Evolutionary conservation across 768 basidiomycete species (phyloP), one percentile per base, ranked within the genome.

Genomic region (Lenzites betulinus): DNA sequence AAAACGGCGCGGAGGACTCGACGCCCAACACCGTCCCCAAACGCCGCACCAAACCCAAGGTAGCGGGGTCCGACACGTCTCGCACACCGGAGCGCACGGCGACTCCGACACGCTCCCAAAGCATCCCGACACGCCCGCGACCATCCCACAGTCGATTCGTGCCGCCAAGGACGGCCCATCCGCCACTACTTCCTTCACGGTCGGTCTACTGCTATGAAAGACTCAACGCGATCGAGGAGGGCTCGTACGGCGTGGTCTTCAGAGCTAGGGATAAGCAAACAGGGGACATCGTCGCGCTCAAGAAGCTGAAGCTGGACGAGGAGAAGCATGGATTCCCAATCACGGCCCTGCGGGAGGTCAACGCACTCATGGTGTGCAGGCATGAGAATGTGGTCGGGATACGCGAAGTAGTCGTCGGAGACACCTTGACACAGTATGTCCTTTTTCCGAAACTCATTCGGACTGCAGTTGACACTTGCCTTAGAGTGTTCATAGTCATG

Each of bases 281-380:
- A 0, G 93, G 94, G 6, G 95, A 95, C 64, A 92, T 98, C 23
- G 97, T 98, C 26, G 97, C 97, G 15, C 74, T 99, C 68, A 99
- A 99, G 78, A 98, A 95, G 74, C 81, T 99, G 58, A 99, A 99
- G 76, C 85, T 99, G 58, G 96, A 98, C 63, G 94, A 98, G 73
- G 97, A 98, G 78, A 98, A 97, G 74, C 90, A 97, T 65, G 97
- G 97, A 0, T 99, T 98, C 72, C 97, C 97, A 1, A 98, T 98
- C 63, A 99, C 97, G 1, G 93, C 93, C 16, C 76, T 99, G 67
- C 83, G 97, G 61, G 97, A 99, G 76, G 83, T 98, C 50, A 92
- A 95, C 73, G 89, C 97, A n/a, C 83, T 99, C 59, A 98, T 98
- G 94, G 79, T 85, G 2, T 96, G 94, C 71, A 81, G 83, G 60